Base-by-base conservation (phyloP, 176 grass and related monocot species). In the Eragrostis curvula region DNA sequence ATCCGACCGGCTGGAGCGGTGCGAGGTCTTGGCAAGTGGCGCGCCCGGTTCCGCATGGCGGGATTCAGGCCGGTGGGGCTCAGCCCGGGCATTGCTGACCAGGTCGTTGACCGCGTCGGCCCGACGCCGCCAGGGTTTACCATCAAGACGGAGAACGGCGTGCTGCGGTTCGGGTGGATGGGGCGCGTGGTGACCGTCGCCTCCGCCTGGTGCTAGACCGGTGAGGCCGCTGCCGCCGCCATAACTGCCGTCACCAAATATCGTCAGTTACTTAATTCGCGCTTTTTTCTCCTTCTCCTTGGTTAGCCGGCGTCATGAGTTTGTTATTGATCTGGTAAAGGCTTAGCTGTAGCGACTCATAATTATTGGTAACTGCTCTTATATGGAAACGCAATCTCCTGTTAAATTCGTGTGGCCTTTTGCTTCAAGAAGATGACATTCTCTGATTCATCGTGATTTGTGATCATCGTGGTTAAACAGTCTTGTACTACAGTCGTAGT, bases 11-110 rank as follows among this genome's bases (percentile, higher is more conserved):
- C 73, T 97, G 20, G 91, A 97, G 79, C 91, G 94, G 42, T 97
- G 91, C 87, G 94, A 94, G 87, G 81, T 97, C 8, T 89, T 88
- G 91, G 94, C 48, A 97, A 97, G 68, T 97, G 94, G 91, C 91
- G 91, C 46, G 84, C 94, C 24, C 58, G 94, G 69, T 87, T 97
- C 84, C 83, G 89, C 81, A 97, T 97, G 94, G 94, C 94, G 3
- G 94, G 94, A 11, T 88, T 97, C 81, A 56, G 75, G 0, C 84
- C 84, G 8, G 66, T 90, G 73, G 45, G 87, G 65, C 81, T 93
- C 51, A 55, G 45, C 12, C 6, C 84, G 27, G 49, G 71, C 79
- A 81, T 93, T 63, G 84, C 81, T 0, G 82, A 94, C 17, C 84
- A 79, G 81, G 91, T 97, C 49, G 8, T 67, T 12, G 84, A 87